Evolutionary conservation across 768 basidiomycete species (phyloP), one percentile per base, ranked within the genome.

Genomic region (Mycena filopes): DNA sequence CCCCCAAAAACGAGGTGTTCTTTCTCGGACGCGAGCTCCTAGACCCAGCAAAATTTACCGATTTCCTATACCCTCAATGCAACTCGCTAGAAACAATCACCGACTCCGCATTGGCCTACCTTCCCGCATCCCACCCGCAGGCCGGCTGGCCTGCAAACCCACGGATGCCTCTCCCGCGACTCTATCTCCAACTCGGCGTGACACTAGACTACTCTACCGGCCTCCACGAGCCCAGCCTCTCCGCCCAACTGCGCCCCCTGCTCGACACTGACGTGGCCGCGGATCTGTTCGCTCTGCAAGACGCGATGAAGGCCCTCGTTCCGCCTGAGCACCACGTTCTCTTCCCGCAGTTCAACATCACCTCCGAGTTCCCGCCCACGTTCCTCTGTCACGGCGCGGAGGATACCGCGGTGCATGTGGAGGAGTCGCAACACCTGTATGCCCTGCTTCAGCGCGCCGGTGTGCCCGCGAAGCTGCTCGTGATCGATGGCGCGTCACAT

Each of bases 71-170:
- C 67, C 87, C 87, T 8, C 77, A 73, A 31, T 77, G 69, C 48
- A 65, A 60, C 2, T 67, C 72, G 3, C 62, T 71, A 25, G 28
- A 49, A 15, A 63, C 72, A 2, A 77, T 75, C 3, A 70, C 82
- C 5, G 83, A 82, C 45, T 88, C 86, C 4, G 74, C 80, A 0
- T 77, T 85, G 11, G 75, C 78, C 9, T 89, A 86, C 65, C 79
- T 85, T 67, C 79, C 83, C 0, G 61, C 73, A 8, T 78, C 78
- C 21, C 79, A 83, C 23, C 76, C 72, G 11, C 87, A 81, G 3
- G 87, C 89, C 0, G 87, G 87, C 16, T 86, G 82, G 68, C 88
- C 89, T 5, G 84, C 86, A 1, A 88, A 89, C 68, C 85, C 86
- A 6, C 84, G 89, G 45, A 88, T 87, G 87, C 77, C 83, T 20